Evolutionary conservation across 2,329 filamentous ascomycete species (phyloP), one percentile per base, ranked within the genome.

Genomic region (Ophiostoma australiae): DNA sequence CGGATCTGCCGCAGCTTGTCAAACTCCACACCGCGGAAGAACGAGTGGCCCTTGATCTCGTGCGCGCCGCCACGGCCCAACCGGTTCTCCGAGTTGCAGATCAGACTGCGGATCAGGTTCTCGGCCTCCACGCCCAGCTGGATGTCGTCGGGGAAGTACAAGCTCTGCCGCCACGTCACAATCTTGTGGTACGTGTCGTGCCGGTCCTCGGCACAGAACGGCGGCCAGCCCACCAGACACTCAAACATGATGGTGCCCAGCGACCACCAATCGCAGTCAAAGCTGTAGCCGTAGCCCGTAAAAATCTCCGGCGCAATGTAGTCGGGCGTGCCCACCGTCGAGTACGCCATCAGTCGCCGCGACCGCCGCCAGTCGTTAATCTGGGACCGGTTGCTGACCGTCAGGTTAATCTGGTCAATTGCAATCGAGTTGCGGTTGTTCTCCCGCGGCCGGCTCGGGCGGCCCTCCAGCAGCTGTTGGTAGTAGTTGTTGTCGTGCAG

Each of bases 191-290:
- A 99, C 1, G 95, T 98, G 80, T 98, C 95, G 78, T 97, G 94
- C 73, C 93, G 92, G 79, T 98, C 94, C 80, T 99, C 95, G 27
- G 95, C 94, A 80, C 95, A 99, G 87, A 99, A 99, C 39, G 95
- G 95, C 70, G 95, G 95, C 95, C 95, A 99, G 77, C 95, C 95
- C 73, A 99, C 93, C 75, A 99, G 85, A 80, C 95, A 99, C 81
- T 99, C 95, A 77, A 98, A 99, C 95, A 99, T 98, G 82, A 99
- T 99, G 65, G 95, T 97, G 70, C 95, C 95, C 68, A 99, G 87
- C 31, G 92, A 97, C 95, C 95, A 99, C 95, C 95, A 99, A 84
- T 99, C 95, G 80, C 95, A 99, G 79, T 96, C 91, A 77, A 94
- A 97, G 72, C 93, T 92, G 83, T 99, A 99, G 68, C 95, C 95